Conservation (phyloP, 2,329 filamentous ascomycete genomes). For the Neoascochyta sp. region DNA sequence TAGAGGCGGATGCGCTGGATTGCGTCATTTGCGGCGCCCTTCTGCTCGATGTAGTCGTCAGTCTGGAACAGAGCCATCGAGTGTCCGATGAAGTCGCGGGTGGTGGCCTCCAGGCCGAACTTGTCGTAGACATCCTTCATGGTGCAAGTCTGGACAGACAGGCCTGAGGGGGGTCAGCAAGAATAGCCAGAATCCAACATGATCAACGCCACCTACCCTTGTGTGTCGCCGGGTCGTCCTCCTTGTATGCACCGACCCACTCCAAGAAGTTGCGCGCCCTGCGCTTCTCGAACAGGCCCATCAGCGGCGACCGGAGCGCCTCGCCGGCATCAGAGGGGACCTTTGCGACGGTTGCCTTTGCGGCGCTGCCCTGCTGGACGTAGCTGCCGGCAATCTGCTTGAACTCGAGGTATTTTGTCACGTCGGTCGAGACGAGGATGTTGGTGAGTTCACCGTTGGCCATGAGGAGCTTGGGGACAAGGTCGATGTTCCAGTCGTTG, state of each 20-base stretch:
- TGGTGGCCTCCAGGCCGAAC: constrained; percentile 84
- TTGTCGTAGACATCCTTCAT: constrained; percentile 99
- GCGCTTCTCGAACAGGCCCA: constrained; percentile 97
- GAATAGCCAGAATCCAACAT: too few species aligned
- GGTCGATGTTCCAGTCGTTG: constrained; percentile 99
- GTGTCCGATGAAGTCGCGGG: constrained; percentile 94
- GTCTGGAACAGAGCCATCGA: constrained; percentile 95
- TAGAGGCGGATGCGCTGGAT: constrained; percentile 93
- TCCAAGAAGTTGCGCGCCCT: constrained; percentile 95
- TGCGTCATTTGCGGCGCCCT: constrained; percentile 74
- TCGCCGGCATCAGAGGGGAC: constrained; percentile 91
- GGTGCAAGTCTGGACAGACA: constrained; percentile 72
- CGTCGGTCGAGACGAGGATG: constrained; percentile 92
- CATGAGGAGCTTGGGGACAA: constrained; percentile 98
- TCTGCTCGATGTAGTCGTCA: constrained; percentile 75
- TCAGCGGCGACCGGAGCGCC: constrained; percentile 82
- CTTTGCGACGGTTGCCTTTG: constrained; percentile 90
- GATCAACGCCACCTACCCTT: constrained; percentile 79
- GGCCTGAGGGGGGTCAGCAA: constrained; percentile 47
- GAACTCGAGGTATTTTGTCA: constrained; percentile 53
- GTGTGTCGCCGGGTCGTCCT: constrained; percentile 78
- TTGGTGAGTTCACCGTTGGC: constrained; percentile 97
- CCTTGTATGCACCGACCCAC: constrained; percentile 85
- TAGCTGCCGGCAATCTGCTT: constrained; percentile 83
- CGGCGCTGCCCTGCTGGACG: constrained; percentile 80